Conservation (phyloP, 306 rosid species). For the Gastrolobium villosum region DNA sequence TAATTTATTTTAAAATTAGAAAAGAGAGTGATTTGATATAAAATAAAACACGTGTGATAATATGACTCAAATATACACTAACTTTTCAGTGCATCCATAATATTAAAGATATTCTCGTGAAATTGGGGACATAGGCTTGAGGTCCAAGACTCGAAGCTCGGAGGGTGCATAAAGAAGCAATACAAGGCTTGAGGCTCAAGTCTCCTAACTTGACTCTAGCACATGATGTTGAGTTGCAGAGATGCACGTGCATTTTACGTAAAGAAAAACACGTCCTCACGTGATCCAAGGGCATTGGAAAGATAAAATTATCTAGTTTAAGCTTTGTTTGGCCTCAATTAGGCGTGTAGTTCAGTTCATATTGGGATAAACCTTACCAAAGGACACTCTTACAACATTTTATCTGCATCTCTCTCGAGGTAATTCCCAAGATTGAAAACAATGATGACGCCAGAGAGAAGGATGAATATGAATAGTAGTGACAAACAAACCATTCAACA, state of each 20-base stretch:
- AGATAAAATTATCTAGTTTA: constrained; percentile 46
- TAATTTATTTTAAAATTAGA: too few relatives aligned
- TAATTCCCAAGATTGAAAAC: not conserved
- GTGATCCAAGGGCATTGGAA: constrained; percentile 54
- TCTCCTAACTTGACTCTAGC: constrained; percentile 19
- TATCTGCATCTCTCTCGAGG: not conserved
- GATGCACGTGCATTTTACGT: constrained; percentile 62
- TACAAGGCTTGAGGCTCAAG: constrained; percentile 58
- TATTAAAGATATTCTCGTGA: too few relatives aligned
- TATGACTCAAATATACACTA: too few relatives aligned
- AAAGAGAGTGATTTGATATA: too few relatives aligned
- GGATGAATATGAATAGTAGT: constrained; percentile 35
- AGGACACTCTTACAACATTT: constrained; percentile 42
- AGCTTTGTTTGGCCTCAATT: constrained; percentile 34
- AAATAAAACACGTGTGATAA: too few relatives aligned
- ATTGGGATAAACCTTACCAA: constrained; percentile 36
- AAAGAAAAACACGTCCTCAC: constrained; percentile 54
- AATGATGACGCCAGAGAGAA: not conserved
- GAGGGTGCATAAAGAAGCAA: constrained; percentile 26
- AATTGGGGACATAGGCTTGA: constrained; percentile 46
- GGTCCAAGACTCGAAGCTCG: constrained; percentile 49
- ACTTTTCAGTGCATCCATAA: too few relatives aligned
- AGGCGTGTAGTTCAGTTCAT: not conserved
- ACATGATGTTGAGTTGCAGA: constrained; percentile 20
- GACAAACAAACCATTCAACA: constrained; percentile 37